Evolutionary conservation across 495 filamentous ascomycete genomes (phyloP), one percentile per base, ranked within the genome.

Genomic region (Aspergillus saccharolyticus): DNA sequence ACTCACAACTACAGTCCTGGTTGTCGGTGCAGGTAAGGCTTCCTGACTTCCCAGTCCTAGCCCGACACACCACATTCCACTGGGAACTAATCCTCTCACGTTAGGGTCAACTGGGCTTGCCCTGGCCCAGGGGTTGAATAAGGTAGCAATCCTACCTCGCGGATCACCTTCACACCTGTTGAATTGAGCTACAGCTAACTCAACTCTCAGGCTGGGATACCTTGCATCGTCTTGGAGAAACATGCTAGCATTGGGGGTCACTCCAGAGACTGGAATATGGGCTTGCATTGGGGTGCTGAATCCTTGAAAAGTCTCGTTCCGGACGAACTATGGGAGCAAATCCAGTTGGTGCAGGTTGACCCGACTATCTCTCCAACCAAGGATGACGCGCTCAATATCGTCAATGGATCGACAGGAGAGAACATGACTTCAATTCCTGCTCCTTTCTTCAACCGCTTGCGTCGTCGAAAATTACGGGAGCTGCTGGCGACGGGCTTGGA

Each of bases 191-290:
- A 50, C 65, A 10, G 33, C 33, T 52, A 57, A 44, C 3, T 33
- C 16, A 14, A 10, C 28, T 22, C 2, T 24, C 42, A 84, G 79
- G 70, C 77, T 47, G 74, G 76, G 17, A 76, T 85, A 28, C 62
- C 72, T 18, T 78, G 72, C 53, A 72, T 66, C 12, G 59, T 85
- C 25, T 79, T 76, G 59, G 81, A 85, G 61, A 71, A 72, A 42
- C 69, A 80, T 46, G 20, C 55, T 3, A 63, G 53, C 28, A 54
- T 80, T 52, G 65, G 73, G 12, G 57, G 62, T 7, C 75, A 75
- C n/a, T 59, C 66, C 9, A 72, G 81, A 4, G 80, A 85, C 64
- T 85, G 82, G 83, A 80, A 77, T 28, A 80, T 84, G 57, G 69
- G 76, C 7, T 63, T 82, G 12, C 80, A 85, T 58, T 86, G 82